Conservation (phyloP, 495 filamentous ascomycete genomes). For the Chaetomium tenue region DNA sequence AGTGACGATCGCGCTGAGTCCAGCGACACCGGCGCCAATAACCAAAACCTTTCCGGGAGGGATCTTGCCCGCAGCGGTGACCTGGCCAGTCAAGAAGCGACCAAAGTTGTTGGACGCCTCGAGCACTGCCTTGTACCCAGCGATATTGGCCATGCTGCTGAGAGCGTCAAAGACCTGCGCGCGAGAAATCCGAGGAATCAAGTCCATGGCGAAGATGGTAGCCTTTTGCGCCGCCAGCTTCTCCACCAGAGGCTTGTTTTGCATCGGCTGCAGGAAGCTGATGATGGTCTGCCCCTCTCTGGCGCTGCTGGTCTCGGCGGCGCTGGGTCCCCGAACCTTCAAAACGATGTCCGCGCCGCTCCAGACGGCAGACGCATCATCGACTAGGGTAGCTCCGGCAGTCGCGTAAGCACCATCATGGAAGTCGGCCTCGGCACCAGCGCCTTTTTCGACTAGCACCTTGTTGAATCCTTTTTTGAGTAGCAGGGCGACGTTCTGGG, state of each 20-base stretch:
- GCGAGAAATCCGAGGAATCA: slow-evolving; percentile 79
- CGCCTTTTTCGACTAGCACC: slow-evolving; percentile 70
- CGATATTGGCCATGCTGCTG: slow-evolving; percentile 84
- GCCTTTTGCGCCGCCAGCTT: slow-evolving; percentile 61
- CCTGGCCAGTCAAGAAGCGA: slow-evolving; percentile 77
- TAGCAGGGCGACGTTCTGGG: slow-evolving; percentile 71
- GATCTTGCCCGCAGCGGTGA: slow-evolving; percentile 79
- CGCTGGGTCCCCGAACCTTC: slow-evolving; percentile 71
- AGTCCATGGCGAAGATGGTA: slow-evolving; percentile 78
- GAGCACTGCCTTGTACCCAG: slow-evolving; percentile 80
- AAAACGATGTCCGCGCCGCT: slow-evolving; percentile 69
- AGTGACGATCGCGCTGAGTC: slow-evolving; percentile 76
- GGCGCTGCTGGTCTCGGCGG: slow-evolving; percentile 60
- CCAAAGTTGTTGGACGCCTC: slow-evolving; percentile 82
- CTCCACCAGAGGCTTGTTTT: slow-evolving; percentile 68
- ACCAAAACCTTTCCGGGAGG: slow-evolving; percentile 80
- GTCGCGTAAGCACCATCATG: slow-evolving; percentile 66
- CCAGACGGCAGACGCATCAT: slow-evolving; percentile 58
- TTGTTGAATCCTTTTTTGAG: slow-evolving; percentile 76
- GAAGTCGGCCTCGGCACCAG: slow-evolving; percentile 71
- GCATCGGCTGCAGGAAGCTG: slow-evolving; percentile 71
- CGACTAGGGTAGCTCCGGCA: slow-evolving; percentile 69
- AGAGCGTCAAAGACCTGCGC: slow-evolving; percentile 78
- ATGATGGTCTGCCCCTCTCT: slow-evolving; percentile 65
- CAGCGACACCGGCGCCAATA: slow-evolving; percentile 79